Evolutionary conservation across 768 basidiomycete species (phyloP).

Genomic region (Lactarius tabidus): DNA sequence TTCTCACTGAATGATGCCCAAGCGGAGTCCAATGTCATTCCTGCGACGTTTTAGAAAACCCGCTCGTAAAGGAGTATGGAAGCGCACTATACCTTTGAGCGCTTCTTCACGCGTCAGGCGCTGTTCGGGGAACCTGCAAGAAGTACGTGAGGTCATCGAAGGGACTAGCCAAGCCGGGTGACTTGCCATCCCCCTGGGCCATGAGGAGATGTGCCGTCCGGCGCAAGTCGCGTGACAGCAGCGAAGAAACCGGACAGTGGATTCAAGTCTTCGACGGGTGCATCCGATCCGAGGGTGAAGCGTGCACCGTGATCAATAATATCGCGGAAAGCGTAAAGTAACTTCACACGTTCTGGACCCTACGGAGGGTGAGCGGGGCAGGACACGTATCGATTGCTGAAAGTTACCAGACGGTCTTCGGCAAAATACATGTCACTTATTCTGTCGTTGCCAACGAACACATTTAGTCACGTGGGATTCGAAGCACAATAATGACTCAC

Average conservation of each 20-base stretch:
- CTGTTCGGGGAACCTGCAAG: slow-evolving; percentile 75
- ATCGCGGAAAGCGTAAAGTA: slow-evolving; percentile 83
- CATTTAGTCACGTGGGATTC: slow-evolving; percentile 10
- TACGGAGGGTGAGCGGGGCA: slow-evolving; percentile 29
- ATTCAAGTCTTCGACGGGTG: slow-evolving; percentile 84
- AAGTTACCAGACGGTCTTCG: slow-evolving; percentile 66
- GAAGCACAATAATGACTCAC: slow-evolving; percentile 40
- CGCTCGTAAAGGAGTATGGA: background rate
- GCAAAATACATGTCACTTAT: slow-evolving; percentile 91
- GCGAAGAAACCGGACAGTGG: slow-evolving; percentile 85
- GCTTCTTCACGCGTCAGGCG: slow-evolving; percentile 72
- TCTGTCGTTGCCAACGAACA: slow-evolving; percentile 35
- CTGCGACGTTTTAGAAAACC: slow-evolving; percentile 34
- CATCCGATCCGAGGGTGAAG: slow-evolving; percentile 83
- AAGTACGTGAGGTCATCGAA: background rate
- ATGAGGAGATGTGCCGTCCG: slow-evolving; percentile 71
- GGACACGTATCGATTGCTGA: background rate
- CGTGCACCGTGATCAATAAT: slow-evolving; percentile 59
- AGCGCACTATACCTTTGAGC: slow-evolving; percentile 50
- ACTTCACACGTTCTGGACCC: slow-evolving; percentile 82
- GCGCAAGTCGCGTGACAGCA: slow-evolving; percentile 72
- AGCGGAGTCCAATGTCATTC: slow-evolving; percentile 85
- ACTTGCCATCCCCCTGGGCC: slow-evolving; percentile 79
- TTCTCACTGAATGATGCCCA: slow-evolving; percentile 82
- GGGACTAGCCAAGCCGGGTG: background rate